Evolutionary conservation across 495 filamentous ascomycete species (phyloP), one percentile per base, ranked within the genome.

Genomic region (Trichoderma orchidacearum): DNA sequence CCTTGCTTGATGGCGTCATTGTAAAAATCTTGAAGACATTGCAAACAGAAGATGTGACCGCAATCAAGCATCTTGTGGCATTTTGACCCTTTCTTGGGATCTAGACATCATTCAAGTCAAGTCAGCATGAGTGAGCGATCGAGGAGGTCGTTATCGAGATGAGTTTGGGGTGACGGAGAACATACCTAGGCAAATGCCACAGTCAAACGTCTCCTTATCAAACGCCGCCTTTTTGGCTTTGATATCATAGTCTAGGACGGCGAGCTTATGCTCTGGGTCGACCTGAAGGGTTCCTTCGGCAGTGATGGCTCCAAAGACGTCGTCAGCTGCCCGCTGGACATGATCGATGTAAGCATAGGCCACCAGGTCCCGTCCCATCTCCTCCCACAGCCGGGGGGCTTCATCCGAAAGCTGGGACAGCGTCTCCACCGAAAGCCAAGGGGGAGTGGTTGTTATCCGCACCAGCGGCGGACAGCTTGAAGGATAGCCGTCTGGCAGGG

Each of bases 11-110:
- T 96, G 62, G 86, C 87, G 51, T 76, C 82, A 61, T 85, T 90
- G 73, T 93, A 98, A 60, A 89, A 96, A 61, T 90, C 88, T 60
- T 88, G 85, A 18, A 98, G 71, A 62, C 93, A 98, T 3, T 75
- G 60, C 32, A 85, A 70, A 66, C 93, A 98, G 63, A 97, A 98
- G 29, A 98, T 90, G 63, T 98, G 93, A 0, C 79, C 82, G 66
- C 93, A 98, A 30, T 81, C 80, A 18, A 83, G 65, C 65, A 96
- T 76, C 4, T 78, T 78, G 69, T 96, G 85, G 68, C 93, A 97
- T 25, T 74, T 79, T 0, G 72, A 61, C 3, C 93, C 93, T 68
- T 96, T 96, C 66, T 96, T 96, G 0, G 90, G 90, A 66, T 96
- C 90, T 71, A 68, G 18, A 6, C 3, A 30, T 25, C 31, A 31